Evolutionary conservation across 768 basidiomycete genomes (phyloP), one percentile per base, ranked within the genome.

Genomic region (Symmetrospora coprosmae): DNA sequence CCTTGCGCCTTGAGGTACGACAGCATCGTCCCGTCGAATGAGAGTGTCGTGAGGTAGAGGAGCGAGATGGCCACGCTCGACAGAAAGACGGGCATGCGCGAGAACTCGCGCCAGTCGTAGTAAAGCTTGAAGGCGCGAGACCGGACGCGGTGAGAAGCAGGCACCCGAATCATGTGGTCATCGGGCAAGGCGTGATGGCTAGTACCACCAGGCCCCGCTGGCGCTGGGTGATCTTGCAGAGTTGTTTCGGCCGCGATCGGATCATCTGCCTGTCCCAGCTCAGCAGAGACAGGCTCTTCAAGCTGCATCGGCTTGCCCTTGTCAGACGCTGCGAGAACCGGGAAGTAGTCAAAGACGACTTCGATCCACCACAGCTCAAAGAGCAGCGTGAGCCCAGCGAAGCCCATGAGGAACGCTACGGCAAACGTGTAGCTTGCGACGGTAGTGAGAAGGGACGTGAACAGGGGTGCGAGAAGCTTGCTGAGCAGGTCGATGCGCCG

Each of bases 1-100:
- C 69, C 62, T 48, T 74, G 73, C 0, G 74, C 70, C 64, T 80
- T 80, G 31, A 81, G 72, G 67, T 75, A 81, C 0, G 73, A 69
- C 21, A 81, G 68, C 76, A 81, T 76, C 1, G 74, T 78, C 5
- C 78, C 78, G 64, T 81, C 79, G 64, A 80, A 79, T 66, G 70
- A 72, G 2, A 75, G 71, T 1, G 76, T 76, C 0, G 76, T 76
- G 34, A 78, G 68, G 59, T 78, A 78, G 0, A 78, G 70, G 27
- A 75, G 69, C 1, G 77, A 75, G 40, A 78, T 75, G 1, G 76
- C 70, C 8, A 78, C 21, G 0, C 75, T 76, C 2, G 74, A 74
- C 6, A 73, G 69, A 67, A 77, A 77, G 19, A 76, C 71, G 0
- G 76, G 76, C 16, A 72, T 63, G 7, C 64, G 69, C 31, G 71